Conservation (phyloP, 352 stramenopile species). For the Blastocystis hominis region DNA sequence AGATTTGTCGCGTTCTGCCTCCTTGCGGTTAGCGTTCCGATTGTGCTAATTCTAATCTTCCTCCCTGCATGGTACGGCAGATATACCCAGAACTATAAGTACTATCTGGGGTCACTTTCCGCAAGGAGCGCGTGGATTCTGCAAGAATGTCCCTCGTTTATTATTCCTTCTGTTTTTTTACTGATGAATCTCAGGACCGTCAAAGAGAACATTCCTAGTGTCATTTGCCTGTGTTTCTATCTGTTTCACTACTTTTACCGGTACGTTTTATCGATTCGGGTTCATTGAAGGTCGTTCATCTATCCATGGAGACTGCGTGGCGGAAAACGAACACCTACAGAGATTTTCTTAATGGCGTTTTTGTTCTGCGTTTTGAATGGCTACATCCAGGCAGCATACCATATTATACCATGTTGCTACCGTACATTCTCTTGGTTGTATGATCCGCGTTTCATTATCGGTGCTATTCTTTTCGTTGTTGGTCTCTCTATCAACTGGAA, state of each 20-base stretch:
- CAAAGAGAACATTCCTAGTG: slow-evolving; percentile 62
- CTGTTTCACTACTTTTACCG: slow-evolving; percentile 70
- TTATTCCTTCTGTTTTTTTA: slow-evolving; percentile 53
- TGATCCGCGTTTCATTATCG: slow-evolving; percentile 61
- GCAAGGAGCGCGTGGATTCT: slow-evolving; percentile 57
- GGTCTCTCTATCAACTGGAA: slow-evolving; percentile 65
- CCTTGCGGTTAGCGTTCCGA: neutral
- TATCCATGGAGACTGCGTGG: slow-evolving; percentile 67
- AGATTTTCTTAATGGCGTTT: slow-evolving; percentile 64
- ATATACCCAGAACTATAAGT: neutral
- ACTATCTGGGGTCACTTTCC: slow-evolving; percentile 6
- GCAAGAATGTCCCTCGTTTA: slow-evolving; percentile 58
- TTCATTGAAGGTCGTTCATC: slow-evolving; percentile 62
- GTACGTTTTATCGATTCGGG: neutral
- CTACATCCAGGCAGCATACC: slow-evolving; percentile 61
- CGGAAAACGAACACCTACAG: slow-evolving; percentile 65
- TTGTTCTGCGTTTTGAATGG: slow-evolving; percentile 65
- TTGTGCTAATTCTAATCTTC: slow-evolving; percentile 40
- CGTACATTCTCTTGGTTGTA: slow-evolving; percentile 55
- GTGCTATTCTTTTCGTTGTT: slow-evolving; percentile 62
- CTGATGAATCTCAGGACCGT: neutral
- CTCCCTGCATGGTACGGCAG: slow-evolving; percentile 57
- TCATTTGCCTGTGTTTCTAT: slow-evolving; percentile 62
- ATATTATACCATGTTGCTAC: slow-evolving; percentile 58
- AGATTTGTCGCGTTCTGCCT: neutral